A percentile compares a stretch with the other conserved stretches of the same genome.
Conservation (phyloP, 192 early-diverging fungal genomes). For the Coemansia sp. region DNA sequence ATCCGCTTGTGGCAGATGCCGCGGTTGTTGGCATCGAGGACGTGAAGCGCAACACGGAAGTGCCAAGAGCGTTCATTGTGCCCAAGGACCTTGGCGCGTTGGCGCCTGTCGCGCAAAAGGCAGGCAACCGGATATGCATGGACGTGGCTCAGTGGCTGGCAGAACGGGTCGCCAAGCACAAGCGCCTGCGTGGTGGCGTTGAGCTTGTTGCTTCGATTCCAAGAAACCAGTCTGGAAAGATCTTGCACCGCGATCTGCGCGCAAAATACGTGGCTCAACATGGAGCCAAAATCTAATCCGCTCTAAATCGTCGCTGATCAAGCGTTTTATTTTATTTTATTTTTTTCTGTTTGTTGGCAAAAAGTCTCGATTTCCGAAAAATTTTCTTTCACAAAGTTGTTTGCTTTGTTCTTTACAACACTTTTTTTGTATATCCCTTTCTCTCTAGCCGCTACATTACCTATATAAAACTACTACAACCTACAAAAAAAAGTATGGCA, state of each 20-base stretch:
- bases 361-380: not conserved
- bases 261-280: constrained; percentile 10
- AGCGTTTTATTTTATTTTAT: constrained; percentile 5
- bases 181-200: constrained; percentile 45
- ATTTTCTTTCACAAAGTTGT: constrained; percentile 3
- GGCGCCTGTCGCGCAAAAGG: not conserved
- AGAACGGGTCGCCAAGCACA: constrained; percentile 33
- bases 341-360: constrained; percentile 8
- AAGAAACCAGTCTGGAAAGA: constrained; percentile 41
- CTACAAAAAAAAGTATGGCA: constrained; percentile 18
- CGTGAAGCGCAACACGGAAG: constrained; percentile 61
- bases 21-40: constrained; percentile 70
- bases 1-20: constrained; percentile 67
- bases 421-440: constrained; percentile 1
- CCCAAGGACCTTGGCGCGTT: not conserved
- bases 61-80: constrained; percentile 79
- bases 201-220: constrained; percentile 27
- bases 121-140: not conserved
- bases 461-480: not conserved
- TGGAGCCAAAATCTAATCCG: constrained; percentile 30
- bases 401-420: not conserved
- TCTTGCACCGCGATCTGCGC: constrained; percentile 37
- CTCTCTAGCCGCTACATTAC: not conserved
- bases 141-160: constrained; percentile 24
- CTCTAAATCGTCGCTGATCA: not conserved